phyloP scores from a whole-genome alignment of 106 monocot species.

The Iris macrosiphon region DNA sequence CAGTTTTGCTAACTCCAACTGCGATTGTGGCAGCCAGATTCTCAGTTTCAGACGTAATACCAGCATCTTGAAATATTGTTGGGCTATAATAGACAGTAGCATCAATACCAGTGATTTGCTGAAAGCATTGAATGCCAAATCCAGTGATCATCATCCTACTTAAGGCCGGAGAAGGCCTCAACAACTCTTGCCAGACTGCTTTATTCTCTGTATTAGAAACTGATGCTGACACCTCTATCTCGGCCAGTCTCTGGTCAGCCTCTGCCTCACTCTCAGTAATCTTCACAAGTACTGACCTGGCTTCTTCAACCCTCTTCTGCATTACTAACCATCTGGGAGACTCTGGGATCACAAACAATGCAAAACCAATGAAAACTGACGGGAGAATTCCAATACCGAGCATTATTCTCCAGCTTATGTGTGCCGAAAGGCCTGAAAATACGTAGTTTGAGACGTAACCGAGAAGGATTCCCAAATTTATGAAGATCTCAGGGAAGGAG shows the following conservation, averaged over 20 bases:
- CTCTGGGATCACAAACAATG: conserved; percentile 79
- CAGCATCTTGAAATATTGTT: conserved; percentile 78
- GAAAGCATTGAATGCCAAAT: conserved; percentile 89
- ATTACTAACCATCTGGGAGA: conserved; percentile 95
- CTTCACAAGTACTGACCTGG: conserved; percentile 52
- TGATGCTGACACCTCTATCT: conserved; percentile 64
- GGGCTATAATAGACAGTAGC: conserved; percentile 97
- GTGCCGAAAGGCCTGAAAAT: conserved; percentile 74
- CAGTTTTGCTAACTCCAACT: conserved; percentile 84
- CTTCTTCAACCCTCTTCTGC: conserved; percentile 72
- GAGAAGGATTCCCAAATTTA: conserved; percentile 89
- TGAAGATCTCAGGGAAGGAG: conserved; percentile 95
- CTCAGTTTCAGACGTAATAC: conserved; percentile 45
- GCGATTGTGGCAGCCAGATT: conserved; percentile 93
- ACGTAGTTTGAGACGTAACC: conserved; percentile 91
- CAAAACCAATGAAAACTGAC: conserved; percentile 76
- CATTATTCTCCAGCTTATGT: conserved; percentile 91
- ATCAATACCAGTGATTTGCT: conserved; percentile 92
- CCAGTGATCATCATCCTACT: conserved; percentile 80
- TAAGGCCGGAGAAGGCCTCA: conserved; percentile 60
- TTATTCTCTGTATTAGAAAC: conserved; percentile 18
- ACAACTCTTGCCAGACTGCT: conserved; percentile 60
- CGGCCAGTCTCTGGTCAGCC: conserved; percentile 51
- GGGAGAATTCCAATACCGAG: conserved; percentile 93
- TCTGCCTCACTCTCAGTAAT: conserved; percentile 53